Evolutionary conservation across 2,329 filamentous ascomycete genomes (phyloP), one percentile per base, ranked within the genome.

Genomic region (Ascochyta pisi): DNA sequence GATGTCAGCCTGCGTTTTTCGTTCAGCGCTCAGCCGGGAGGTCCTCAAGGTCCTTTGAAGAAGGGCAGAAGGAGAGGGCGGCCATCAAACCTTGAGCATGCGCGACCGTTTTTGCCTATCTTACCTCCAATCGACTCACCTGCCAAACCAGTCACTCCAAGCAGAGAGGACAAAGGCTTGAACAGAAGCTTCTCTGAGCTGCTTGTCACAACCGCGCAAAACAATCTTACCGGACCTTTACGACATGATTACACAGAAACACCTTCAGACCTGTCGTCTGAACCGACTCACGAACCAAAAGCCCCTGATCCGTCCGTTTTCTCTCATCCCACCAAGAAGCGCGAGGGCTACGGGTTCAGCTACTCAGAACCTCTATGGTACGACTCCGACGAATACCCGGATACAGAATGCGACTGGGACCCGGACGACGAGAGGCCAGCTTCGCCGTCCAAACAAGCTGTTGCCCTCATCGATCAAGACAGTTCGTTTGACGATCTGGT

Each of bases 281-380:
- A 50, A 9, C 41, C 42, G 2, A 43, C 37, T n/a, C 34, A 46
- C 2, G 29, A 54, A 46, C 23, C 41, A 35, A 50, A 49, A 38
- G 34, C 40, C 12, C 43, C 65, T 19, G 33, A 53, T 10, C 45
- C 52, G 9, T 52, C 52, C 3, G 48, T 56, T 24, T 53, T 68
- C 15, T 46, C 51, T 15, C 61, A 61, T n/a, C 65, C 64, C 6
- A 53, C 51, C 7, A 62, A 56, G 22, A 64, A 66, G 29, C 57
- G 59, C 13, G 63, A 64, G 45, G 66, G 66, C 3, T 68, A 67
- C 34, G 68, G 68, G 6, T 66, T 68, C 48, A 67, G 64, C 38
- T 70, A 65, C 39, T 59, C 62, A 0, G 66, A 69, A 22, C 57
- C 59, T 8, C 48, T 64, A 16, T 63, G 61, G 51, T 60, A 51